Percentiles rank a stretch among this genome's conserved stretches.
phyloP scores from a whole-genome alignment of 2,329 filamentous ascomycete species.

The Nakataea oryzae region DNA sequence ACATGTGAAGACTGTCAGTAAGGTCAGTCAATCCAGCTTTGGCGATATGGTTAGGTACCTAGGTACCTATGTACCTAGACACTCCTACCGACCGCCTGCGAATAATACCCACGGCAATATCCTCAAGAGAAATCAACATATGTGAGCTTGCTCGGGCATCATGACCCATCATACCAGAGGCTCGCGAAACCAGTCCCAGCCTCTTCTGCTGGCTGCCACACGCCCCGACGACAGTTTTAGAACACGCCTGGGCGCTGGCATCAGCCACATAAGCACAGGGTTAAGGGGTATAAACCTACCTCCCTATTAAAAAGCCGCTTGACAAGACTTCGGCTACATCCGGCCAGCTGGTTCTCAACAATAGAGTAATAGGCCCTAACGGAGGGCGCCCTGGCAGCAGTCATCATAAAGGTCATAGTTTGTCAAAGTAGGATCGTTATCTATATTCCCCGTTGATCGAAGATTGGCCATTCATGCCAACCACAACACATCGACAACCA shows the following conservation, averaged over 20 bases:
- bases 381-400: not conserved
- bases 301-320: not conserved
- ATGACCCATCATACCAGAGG: not conserved
- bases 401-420: constrained; percentile 4
- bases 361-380: not conserved
- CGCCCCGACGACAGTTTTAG: not conserved
- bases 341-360: not conserved
- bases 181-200: not conserved
- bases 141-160: not conserved
- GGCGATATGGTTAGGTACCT: not conserved
- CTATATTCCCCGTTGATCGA: constrained; percentile 2
- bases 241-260: not conserved
- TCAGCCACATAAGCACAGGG: not conserved
- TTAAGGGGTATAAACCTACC: not conserved
- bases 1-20: not conserved
- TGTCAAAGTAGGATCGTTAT: constrained; percentile 4
- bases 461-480: not conserved
- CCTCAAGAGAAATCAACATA: not conserved
- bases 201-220: not conserved
- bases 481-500: not conserved
- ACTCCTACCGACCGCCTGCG: not conserved
- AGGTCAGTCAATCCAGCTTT: not conserved
- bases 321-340: not conserved
- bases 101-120: not conserved
- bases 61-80: not conserved